Base-by-base conservation (phyloP, 768 basidiomycete species). In the Gloeophyllum trabeum region DNA sequence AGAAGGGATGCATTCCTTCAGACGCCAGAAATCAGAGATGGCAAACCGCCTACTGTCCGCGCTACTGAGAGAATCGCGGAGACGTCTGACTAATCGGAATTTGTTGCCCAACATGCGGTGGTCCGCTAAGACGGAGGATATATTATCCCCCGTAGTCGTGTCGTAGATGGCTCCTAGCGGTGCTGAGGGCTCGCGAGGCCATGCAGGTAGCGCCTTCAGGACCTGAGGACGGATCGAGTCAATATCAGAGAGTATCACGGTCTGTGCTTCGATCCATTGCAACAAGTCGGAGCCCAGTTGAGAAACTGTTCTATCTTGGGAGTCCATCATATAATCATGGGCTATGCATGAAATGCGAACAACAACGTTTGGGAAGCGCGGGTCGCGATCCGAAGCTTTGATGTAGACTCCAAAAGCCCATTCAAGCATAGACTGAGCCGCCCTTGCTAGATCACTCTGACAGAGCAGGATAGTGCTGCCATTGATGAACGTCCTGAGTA, bases 1-100 rank as follows among this genome's bases (percentile, higher is more conserved):
- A 1, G 67, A 42, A 4, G 86, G 86, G 34, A 92, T 81, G 52
- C 73, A 81, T 19, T 78, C 76, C 54, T 89, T 90, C 54, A 94
- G 61, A 28, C 77, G 72, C 91, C 91, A 96, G 56, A 93, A 91
- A 48, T 82, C 78, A 6, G 64, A 64, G 41, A 63, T 61, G 0
- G 73, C 62, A 43, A 85, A 86, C 22, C 65, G 63, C n/a, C n/a
- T n/a, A n/a, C n/a, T n/a, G 5, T 58, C 55, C 42, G 61, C 57
- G 12, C 62, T 57, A 37, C 72, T 67, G 6, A 61, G 53, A 44
- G 71, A 61, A 18, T 76, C 70, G 2, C 65, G 65, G n/a, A 91
- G 59, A 39, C 72, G 72, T 23, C 79, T 74, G 20, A 82, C 83
- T 18, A 88, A 56, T 13, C 81, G 71, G 55, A 91, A 90, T 55